Base-by-base conservation (phyloP, 495 filamentous ascomycete species). In the Margaritispora aquatica region DNA sequence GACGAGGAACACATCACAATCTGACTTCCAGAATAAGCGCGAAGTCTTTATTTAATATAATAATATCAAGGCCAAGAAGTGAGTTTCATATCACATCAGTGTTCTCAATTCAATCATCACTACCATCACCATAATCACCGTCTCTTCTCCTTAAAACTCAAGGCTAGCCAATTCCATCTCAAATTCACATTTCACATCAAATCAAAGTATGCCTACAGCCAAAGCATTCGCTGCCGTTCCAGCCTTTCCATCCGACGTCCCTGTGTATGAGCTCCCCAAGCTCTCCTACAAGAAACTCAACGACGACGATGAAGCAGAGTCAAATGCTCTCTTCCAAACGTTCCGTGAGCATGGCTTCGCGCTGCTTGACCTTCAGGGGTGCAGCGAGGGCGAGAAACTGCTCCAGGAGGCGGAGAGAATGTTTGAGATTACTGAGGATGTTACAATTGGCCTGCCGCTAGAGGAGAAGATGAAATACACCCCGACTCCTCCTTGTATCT, bases 281-380 rank as follows among this genome's bases (percentile, higher is more conserved):
- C 19, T 68, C 27, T 60, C 55, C 8, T 56, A 63, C 24, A 27
- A 38, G 10, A 59, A 59, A 23, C 49, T 67, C 26, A 27, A 54
- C 22, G 48, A 59, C 8, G 46, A 63, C 26, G 61, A 67, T 36
- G 29, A 49, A 20, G 51, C 23, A 13, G 65, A 67, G 23, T 57
- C 55, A 0, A 26, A 57, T 49, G 55, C 41, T 29, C 44, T 57
- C 21, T 57, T 57, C 41, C 52, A 65, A 29, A 60, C 65, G 36
- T 71, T 61, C 58, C 26, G 57, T 5, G 58, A 62, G n/a, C 51
- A 26, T 9, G 67, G 67, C 13, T 72, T 71, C 60, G 68, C 68
- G 34, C 50, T 62, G 26, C 54, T 71, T 1, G 63, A 69, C 54
- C 23, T 72, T 26, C 29, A 57, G 11, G 53, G 47, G 19, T 54